Percentiles rank a stretch among this genome's conserved stretches.
Evolutionary conservation across 768 basidiomycete genomes (phyloP).

Genomic region (Pholiota molesta): DNA sequence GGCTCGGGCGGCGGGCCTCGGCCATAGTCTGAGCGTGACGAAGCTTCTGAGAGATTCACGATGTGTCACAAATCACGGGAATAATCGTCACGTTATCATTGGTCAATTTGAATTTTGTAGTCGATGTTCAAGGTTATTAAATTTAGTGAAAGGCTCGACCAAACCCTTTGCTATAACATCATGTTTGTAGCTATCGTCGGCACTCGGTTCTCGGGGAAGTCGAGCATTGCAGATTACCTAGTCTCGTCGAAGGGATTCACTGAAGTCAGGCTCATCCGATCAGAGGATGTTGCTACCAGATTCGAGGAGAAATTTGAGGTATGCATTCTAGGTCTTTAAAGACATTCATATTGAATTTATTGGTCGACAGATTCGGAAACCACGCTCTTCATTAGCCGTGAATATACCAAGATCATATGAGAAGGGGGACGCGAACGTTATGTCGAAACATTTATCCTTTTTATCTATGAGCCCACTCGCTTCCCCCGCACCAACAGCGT

Average conservation of each 20-base stretch:
- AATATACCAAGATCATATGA: not conserved
- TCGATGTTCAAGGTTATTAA: no score
- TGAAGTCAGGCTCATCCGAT: conserved; percentile 43
- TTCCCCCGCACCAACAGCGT: conserved; percentile 28
- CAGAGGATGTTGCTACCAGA: conserved; percentile 17
- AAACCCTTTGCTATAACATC: not conserved
- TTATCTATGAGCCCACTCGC: conserved; percentile 39
- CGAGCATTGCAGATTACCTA: conserved; percentile 61
- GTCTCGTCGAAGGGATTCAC: conserved; percentile 59
- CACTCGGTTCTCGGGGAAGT: conserved; percentile 63
- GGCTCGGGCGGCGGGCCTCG: no score
- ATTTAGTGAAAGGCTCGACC: no score
- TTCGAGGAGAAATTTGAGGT: conserved; percentile 25
- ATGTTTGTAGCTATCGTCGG: conserved; percentile 78
- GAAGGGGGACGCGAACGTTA: conserved; percentile 12
- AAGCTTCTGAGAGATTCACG: not conserved
- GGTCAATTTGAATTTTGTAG: no score
- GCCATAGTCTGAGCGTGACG: no score
- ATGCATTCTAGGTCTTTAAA: not conserved
- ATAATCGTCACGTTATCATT: not conserved
- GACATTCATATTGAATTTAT: not conserved
- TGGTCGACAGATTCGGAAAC: conserved; percentile 6
- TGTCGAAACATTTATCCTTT: conserved; percentile 40
- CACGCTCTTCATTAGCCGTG: not conserved
- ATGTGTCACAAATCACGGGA: not conserved